Evolutionary conservation across 805 yeast genomes (phyloP).

Genomic region (Kodamaea kaohsiungensis): DNA sequence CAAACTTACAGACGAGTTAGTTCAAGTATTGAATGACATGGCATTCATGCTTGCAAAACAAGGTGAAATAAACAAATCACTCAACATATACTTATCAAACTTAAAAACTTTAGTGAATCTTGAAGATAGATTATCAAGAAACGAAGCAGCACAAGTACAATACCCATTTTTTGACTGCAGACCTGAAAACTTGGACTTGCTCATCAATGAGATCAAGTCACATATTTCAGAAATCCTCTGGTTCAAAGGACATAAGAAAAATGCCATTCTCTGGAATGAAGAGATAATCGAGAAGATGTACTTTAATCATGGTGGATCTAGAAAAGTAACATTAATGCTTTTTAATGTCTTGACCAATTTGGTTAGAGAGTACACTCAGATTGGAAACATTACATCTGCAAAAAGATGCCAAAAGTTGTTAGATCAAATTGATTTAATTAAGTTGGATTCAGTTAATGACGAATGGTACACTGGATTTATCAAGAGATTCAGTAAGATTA

Average conservation of each 20-base stretch:
- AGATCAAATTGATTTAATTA: conserved; percentile 20
- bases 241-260: conserved; percentile 38
- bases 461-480: conserved; percentile 38
- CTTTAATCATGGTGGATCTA: conserved; percentile 26
- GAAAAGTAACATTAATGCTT: conserved; percentile 31
- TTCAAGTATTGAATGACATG: conserved; percentile 32
- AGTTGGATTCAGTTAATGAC: conserved; percentile 24
- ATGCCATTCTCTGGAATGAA: conserved; percentile 44
- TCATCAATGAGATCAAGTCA: conserved; percentile 34
- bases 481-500: conserved; percentile 36
- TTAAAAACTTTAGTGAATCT: conserved; percentile 26
- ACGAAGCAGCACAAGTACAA: conserved; percentile 23
- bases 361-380: conserved; percentile 30
- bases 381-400: conserved; percentile 24
- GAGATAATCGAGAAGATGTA: conserved; percentile 40
- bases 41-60: conserved; percentile 33
- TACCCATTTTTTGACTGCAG: conserved; percentile 41
- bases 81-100: conserved; percentile 40
- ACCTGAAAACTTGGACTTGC: conserved; percentile 26
- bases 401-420: conserved; percentile 30
- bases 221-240: conserved; percentile 45
- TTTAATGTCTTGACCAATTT: conserved; percentile 33
- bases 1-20: conserved; percentile 38
- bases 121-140: conserved; percentile 17
- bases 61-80: conserved; percentile 22